Evolutionary conservation across 306 rosid genomes (phyloP), one percentile per base, ranked within the genome.

Genomic region (Biancaea sappan): DNA sequence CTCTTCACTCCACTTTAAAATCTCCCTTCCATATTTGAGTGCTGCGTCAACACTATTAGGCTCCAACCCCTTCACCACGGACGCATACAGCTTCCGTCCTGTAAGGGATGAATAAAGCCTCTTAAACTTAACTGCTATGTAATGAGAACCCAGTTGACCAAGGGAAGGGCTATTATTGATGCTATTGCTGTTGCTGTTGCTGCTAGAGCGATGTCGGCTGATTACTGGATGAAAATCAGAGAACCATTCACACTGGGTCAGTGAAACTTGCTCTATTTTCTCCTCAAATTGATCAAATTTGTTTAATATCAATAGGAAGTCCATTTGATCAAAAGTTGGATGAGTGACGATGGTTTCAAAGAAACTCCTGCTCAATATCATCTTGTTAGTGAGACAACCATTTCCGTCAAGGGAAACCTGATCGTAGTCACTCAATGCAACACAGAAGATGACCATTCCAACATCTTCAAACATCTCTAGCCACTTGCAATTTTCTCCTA

Each of bases 401-500:
- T 79, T 86, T 46, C 80, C 89, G 35, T 92, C 97, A 0, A 78
- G 73, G 78, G 87, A 83, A 82, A 84, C 71, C 81, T 79, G 97
- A 81, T 95, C 99, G 8, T 90, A 95, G 87, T 92, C 98, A 44
- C 93, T 83, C 82, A 95, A 84, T 44, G 98, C 66, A 69, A 95
- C 97, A 60, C 99, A 92, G 85, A 95, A 92, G 44, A 88, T 85
- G 74, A 90, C 92, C 85, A 92, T 88, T 53, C 96, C 97, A 72
- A 92, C 88, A 79, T 92, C 99, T 79, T 95, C 99, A 81, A 95
- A 92, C 99, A 95, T 95, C 86, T 92, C 98, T 47, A 95, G 85
- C 99, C 99, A 95, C 86, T 95, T 95, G 85, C 93, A 95, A 85
- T 92, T 92, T 86, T 95, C 99, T 63, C 95, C 99, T 5, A 83